Evolutionary conservation across 495 filamentous ascomycete genomes (phyloP), one percentile per base, ranked within the genome.

Genomic region (Aeminium ludgeri): DNA sequence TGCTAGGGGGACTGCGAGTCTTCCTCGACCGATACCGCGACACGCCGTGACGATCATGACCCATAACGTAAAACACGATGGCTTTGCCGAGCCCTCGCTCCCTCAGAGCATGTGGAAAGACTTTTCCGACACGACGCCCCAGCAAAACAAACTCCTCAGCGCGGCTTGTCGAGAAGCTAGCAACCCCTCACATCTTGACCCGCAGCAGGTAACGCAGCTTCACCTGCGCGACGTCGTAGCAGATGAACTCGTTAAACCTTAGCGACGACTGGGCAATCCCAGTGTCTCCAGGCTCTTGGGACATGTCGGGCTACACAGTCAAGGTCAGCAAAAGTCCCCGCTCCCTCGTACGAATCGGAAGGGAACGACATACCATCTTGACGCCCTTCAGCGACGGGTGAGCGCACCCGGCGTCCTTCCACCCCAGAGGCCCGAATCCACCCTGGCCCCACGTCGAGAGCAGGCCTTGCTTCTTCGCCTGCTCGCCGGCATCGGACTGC

Each of bases 211-310:
- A 93, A 6, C 78, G 67, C 41, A 86, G 66, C 13, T 75, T 69
- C 23, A 91, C 72, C 61, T 93, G 85, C 1, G 76, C 63, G 7
- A 83, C 66, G 52, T 87, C 73, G 50, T 93, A 93, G 20, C 67
- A 67, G 36, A 89, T 83, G 54, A 86, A 91, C 65, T 80, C 76
- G 50, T 79, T 78, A 54, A 77, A 78, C 4, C 54, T 50, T 16
- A 78, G 59, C 15, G 46, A 47, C 0, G 61, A 53, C 20, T 48
- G 41, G 0, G 34, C 12, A 6, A 64, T 46, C 10, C 54, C 53
- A 2, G 65, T 70, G 2, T 54, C 17, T 1, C 58, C 60, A 2
- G 68, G 65, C 6, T 23, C 20, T 2, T 58, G 44, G 0, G 53
- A 51, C 4, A 54, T 59, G 47, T 73, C 69, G 33, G 71, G 70